Evolutionary conservation across 495 filamentous ascomycete genomes (phyloP), one percentile per base, ranked within the genome.

Genomic region (Neurospora sp.): DNA sequence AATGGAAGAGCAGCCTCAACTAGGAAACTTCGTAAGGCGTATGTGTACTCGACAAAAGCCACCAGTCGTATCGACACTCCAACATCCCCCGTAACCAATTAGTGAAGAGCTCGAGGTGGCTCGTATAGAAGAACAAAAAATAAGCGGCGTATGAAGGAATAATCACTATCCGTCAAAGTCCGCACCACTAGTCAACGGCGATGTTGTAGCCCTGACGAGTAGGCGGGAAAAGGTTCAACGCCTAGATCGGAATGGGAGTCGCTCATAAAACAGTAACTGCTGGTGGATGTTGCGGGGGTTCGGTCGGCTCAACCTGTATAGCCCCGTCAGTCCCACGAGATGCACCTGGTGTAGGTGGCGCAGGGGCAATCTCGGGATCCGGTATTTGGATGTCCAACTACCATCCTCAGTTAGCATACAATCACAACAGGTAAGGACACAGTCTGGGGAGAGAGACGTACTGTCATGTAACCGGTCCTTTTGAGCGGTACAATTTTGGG

Each of bases 401-500:
- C 40, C 10, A 3, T 16, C 16, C n/a, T 68, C 12, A 9, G 71
- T 75, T 41, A 77, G 76, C 20, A 74, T 41, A 70, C 2, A 3
- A 59, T 5, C 17, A 8, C 27, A 16, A 20, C 7, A 39, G 16
- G 37, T 8, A 37, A 20, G 6, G 10, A 22, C 3, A 16, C 17
- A 17, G 4, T 17, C 35, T 6, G 14, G 39, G 31, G 22, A 42
- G 10, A n/a, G n/a, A 38, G 39, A 81, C 89, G 79, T 79, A 92
- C 90, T 82, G 89, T 93, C 90, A 97, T 89, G 81, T 97, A 98
- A 17, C 92, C 94, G 41, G 94, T 94, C 76, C 91, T 85, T 75
- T 93, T 88, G 72, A 97, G 82, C 69, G 91, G 87, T 76, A 96
- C 88, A 72, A 96, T 91, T 76, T 85, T 89, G 4, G 93, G 91